These are phyloP conservation scores for Stemphylium vesicarium DNA, from an alignment of 2,329 filamentous ascomycete species.

Conservation along the genomic window DNA sequence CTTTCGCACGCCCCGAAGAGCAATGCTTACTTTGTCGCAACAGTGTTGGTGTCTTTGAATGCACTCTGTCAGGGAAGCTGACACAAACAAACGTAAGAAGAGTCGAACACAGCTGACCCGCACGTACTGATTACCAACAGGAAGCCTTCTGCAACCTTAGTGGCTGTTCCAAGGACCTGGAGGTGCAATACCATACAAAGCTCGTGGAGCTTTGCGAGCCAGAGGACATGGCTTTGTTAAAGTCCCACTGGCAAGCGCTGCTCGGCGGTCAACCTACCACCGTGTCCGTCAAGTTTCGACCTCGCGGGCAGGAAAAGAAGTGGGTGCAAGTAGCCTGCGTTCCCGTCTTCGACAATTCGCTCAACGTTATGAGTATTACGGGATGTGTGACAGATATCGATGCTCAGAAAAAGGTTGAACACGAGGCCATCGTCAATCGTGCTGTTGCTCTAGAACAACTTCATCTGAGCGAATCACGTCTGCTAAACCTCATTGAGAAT, in stretches of 20 bases:
- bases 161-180: neutral
- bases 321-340: constrained; percentile 5
- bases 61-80: neutral
- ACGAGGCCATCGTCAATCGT: neutral
- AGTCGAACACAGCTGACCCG: neutral
- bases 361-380: neutral
- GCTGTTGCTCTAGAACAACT: neutral
- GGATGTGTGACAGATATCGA: constrained; percentile 1
- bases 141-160: constrained; percentile 2
- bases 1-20: neutral
- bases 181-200: neutral
- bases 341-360: constrained; percentile 1
- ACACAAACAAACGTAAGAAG: constrained; percentile 2
- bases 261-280: neutral
- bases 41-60: constrained; percentile 5
- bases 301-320: neutral
- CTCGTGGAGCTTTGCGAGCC: constrained; percentile 2
- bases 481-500: constrained; percentile 3
- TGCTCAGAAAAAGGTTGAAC: neutral
- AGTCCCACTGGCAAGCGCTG: neutral
- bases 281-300: neutral
- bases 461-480: neutral
- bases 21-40: neutral
- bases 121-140: neutral
- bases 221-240: neutral